A percentile compares a stretch with the other conserved stretches of the same genome.
Conservation (phyloP, 139 green algal species). For the Chara braunii region DNA sequence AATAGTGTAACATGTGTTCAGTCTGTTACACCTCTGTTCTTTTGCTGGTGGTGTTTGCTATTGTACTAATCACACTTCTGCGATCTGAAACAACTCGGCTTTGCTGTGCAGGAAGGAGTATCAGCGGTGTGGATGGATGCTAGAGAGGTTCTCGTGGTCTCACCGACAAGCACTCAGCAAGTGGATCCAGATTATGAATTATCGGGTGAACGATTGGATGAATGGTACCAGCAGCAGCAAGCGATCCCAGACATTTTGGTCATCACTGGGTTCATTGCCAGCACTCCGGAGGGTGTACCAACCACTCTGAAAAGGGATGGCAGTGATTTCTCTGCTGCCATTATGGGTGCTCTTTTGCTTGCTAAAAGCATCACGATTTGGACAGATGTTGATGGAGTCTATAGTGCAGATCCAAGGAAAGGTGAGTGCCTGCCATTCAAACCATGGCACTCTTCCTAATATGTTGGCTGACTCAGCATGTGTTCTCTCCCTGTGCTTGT, state of each 20-base stretch:
- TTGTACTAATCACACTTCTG: too few species aligned
- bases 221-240: constrained; percentile 47
- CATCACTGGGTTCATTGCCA: constrained; percentile 83
- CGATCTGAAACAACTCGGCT: too few species aligned
- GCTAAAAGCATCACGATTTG: constrained; percentile 86
- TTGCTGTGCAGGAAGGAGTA: too few species aligned
- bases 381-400: constrained; percentile 96
- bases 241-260: constrained; percentile 31
- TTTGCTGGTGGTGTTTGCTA: too few species aligned
- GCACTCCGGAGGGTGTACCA: constrained; percentile 46
- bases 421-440: constrained; percentile 2
- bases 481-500: not conserved
- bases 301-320: constrained; percentile 84
- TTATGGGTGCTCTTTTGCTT: constrained; percentile 78
- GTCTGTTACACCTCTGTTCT: too few species aligned
- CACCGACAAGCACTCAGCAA: constrained; percentile 48
- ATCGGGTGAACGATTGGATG: constrained; percentile 63
- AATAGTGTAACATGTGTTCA: too few species aligned
- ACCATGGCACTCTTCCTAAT: too few species aligned
- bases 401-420: constrained; percentile 86
- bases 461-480: too few species aligned
- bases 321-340: constrained; percentile 87
- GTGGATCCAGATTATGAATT: constrained; percentile 82
- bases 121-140: constrained; percentile 91
- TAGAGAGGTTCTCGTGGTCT: constrained; percentile 78